Evolutionary conservation across 2,329 filamentous ascomycete species (phyloP).

Genomic region (Ophiostoma novo-ulmi): DNA sequence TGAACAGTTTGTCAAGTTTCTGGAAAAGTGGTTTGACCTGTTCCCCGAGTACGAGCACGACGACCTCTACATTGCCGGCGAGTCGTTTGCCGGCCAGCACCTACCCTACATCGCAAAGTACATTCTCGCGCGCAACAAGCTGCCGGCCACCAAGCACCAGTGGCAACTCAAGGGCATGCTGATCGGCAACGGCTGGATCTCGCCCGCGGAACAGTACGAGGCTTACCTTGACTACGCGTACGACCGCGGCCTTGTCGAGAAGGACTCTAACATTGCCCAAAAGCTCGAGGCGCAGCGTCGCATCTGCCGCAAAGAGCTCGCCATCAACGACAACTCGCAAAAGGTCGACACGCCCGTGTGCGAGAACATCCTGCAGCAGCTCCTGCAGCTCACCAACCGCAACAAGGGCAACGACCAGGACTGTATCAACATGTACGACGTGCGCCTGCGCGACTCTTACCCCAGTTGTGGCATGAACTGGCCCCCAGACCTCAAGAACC

Average conservation of each 20-base stretch:
- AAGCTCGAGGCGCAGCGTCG: slow-evolving; percentile 64
- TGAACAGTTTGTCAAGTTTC: slow-evolving; percentile 75
- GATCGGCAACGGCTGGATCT: slow-evolving; percentile 98
- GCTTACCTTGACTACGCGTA: slow-evolving; percentile 80
- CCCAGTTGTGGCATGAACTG: slow-evolving; percentile 95
- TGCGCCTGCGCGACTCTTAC: slow-evolving; percentile 73
- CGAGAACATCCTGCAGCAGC: slow-evolving; percentile 68
- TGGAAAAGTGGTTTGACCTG: slow-evolving; percentile 84
- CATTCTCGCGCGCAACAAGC: slow-evolving; percentile 81
- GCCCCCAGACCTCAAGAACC: slow-evolving; percentile 75
- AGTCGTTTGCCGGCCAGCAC: slow-evolving; percentile 94
- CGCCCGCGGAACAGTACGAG: slow-evolving; percentile 82
- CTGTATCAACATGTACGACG: slow-evolving; percentile 96
- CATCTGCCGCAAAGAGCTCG: slow-evolving; percentile 61
- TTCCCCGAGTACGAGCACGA: slow-evolving; percentile 91
- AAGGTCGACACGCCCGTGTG: slow-evolving; percentile 66
- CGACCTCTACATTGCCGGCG: slow-evolving; percentile 90
- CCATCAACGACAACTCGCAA: slow-evolving; percentile 40
- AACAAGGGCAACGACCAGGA: slow-evolving; percentile 47
- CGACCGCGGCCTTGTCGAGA: slow-evolving; percentile 65
- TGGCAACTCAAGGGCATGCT: slow-evolving; percentile 84
- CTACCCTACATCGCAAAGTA: slow-evolving; percentile 95
- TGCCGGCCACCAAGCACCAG: slow-evolving; percentile 40
- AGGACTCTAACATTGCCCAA: slow-evolving; percentile 58
- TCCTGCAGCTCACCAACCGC: slow-evolving; percentile 60